phyloP scores from a whole-genome alignment of 441 rosid genomes.

The Hura crepitans region DNA sequence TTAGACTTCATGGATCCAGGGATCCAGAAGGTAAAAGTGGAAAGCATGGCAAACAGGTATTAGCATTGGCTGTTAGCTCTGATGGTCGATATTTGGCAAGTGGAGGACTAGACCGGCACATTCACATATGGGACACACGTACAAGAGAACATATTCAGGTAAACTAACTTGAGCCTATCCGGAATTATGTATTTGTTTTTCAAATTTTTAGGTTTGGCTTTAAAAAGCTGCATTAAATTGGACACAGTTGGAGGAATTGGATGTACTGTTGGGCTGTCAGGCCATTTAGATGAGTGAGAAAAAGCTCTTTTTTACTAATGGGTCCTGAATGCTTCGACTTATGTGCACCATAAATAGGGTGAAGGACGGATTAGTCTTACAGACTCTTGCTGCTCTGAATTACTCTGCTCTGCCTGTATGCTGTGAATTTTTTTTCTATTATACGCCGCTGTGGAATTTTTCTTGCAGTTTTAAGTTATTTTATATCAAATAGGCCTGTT shows the following conservation, averaged over 20 bases:
- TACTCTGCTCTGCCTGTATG: neutral
- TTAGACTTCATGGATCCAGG: constrained; percentile 74
- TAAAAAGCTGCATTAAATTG: neutral
- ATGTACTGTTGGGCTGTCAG: neutral
- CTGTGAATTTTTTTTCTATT: neutral
- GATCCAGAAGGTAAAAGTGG: constrained; percentile 54
- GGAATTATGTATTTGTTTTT: too few species aligned
- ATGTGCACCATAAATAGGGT: neutral
- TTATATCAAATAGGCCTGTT: neutral
- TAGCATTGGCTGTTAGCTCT: constrained; percentile 79
- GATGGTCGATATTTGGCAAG: constrained; percentile 94
- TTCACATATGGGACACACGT: constrained; percentile 96
- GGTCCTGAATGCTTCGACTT: neutral
- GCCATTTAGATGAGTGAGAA: neutral
- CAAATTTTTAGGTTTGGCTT: neutral
- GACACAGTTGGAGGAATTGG: neutral
- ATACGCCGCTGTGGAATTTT: neutral
- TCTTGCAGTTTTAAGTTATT: neutral
- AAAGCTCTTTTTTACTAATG: neutral
- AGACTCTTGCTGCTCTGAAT: neutral
- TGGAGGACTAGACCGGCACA: constrained; percentile 90
- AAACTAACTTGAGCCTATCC: neutral
- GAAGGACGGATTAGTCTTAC: neutral
- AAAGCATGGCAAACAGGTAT: constrained; percentile 71
- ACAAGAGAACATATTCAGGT: constrained; percentile 84